These are phyloP conservation scores for Marasmius sp. DNA, from an alignment of 1,284 basidiomycete genomes.

Conservation along the genomic window DNA sequence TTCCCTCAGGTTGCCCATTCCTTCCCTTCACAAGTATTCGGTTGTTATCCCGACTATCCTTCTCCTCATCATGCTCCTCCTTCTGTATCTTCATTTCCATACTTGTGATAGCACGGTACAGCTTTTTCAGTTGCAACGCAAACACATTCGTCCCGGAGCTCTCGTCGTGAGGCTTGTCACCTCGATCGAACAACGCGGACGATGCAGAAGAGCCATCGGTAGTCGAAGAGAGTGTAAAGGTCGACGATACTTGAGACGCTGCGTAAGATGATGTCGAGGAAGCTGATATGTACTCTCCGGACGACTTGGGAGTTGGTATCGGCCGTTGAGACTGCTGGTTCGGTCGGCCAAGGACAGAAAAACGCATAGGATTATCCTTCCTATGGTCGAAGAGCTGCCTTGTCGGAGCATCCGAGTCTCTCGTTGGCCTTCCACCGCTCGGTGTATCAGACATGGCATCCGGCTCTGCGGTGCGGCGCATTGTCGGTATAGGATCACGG, in stretches of 20 bases:
- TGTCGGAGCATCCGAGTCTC: constrained; percentile 31
- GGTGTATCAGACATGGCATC: constrained; percentile 59
- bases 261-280: constrained; percentile 79
- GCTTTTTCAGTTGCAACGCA: constrained; percentile 73
- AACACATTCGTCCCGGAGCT: constrained; percentile 62
- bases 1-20: constrained; percentile 39
- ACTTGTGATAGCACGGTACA: constrained; percentile 74
- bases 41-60: constrained; percentile 36
- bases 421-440: constrained; percentile 20
- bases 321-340: constrained; percentile 29
- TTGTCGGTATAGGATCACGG: constrained; percentile 57
- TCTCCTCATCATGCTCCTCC: constrained; percentile 54
- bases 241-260: constrained; percentile 67
- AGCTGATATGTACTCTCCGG: constrained; percentile 69
- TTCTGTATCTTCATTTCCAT: constrained; percentile 73
- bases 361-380: constrained; percentile 83
- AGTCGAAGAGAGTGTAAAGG: constrained; percentile 75
- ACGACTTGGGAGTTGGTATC: constrained; percentile 55
- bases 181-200: constrained; percentile 61
- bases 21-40: constrained; percentile 57
- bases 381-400: constrained; percentile 81
- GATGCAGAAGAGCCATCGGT: constrained; percentile 72
- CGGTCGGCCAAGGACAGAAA: constrained; percentile 61
- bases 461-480: constrained; percentile 60
- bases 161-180: constrained; percentile 45